Conservation (phyloP, 768 basidiomycete species). For the Pleurotus tuoliensis region DNA sequence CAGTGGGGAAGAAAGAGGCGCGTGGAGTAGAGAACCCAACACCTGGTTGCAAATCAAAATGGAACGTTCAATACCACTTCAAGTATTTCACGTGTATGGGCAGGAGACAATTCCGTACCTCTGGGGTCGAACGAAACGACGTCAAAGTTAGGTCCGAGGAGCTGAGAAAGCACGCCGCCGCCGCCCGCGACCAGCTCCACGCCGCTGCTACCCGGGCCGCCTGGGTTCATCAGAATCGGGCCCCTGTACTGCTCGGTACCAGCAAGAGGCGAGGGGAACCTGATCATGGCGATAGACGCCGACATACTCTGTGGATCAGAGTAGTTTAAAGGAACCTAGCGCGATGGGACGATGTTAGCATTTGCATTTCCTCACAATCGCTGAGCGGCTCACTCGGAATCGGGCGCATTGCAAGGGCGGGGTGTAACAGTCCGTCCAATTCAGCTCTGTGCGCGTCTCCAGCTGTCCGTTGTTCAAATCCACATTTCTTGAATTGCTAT, state of each 20-base stretch:
- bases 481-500: too few relatives aligned
- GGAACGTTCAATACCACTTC: too few relatives aligned
- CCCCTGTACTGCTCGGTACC: conserved; percentile 32
- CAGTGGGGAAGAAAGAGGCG: conserved; percentile 29
- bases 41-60: conserved; percentile 22
- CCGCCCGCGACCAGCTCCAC: conserved; percentile 21
- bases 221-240: conserved; percentile 41
- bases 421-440: conserved; percentile 22
- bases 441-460: conserved; percentile 11
- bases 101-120: conserved; percentile 19
- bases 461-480: not conserved
- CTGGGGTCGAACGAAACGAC: conserved; percentile 44
- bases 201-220: conserved; percentile 44
- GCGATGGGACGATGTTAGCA: not conserved
- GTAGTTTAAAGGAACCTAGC: conserved; percentile 45
- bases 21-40: conserved; percentile 29
- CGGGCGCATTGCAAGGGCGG: conserved; percentile 19
- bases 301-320: conserved; percentile 30
- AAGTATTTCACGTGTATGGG: too few relatives aligned
- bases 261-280: conserved; percentile 29
- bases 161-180: conserved; percentile 21
- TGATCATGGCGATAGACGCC: conserved; percentile 38
- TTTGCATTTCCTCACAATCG: not conserved
- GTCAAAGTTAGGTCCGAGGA: conserved; percentile 41
- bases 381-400: conserved; percentile 14